Conservation (phyloP, 352 stramenopile genomes). For the Discostella stelligera region DNA sequence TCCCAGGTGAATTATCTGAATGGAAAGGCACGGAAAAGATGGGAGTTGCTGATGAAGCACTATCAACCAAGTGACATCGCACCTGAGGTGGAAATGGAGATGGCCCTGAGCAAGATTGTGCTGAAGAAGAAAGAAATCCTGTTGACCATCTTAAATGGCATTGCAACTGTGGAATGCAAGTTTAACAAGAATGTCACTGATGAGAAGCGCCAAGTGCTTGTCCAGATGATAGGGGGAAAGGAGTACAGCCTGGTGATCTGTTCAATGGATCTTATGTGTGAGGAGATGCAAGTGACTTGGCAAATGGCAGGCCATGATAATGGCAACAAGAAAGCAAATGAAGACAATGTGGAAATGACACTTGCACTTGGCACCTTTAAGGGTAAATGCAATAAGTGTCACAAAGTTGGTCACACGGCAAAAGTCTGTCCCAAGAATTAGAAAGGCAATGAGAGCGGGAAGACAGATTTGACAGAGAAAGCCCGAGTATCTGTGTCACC, state of each 20-base stretch:
- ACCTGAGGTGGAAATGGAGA: neutral
- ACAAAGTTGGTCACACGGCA: too few relatives aligned
- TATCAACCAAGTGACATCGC: slow-evolving; percentile 1
- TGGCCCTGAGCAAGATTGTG: neutral
- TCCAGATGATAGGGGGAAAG: neutral
- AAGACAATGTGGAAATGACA: neutral
- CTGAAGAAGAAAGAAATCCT: neutral
- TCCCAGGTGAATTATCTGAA: neutral
- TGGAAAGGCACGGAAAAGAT: neutral
- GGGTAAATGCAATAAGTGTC: too few relatives aligned
- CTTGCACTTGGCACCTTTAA: neutral
- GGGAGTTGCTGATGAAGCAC: neutral
- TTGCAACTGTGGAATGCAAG: slow-evolving; percentile 1
- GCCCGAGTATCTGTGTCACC: neutral
- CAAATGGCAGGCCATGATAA: neutral
- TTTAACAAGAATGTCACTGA: neutral
- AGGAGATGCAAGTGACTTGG: neutral
- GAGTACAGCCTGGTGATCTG: neutral
- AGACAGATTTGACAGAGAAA: neutral
- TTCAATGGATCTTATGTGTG: neutral
- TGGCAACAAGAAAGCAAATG: neutral
- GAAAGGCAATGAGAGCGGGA: neutral
- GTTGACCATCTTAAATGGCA: neutral
- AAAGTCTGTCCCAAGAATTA: neutral
- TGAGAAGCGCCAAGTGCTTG: neutral